These are phyloP conservation scores for Phanerochaete carnosa DNA, from an alignment of 768 basidiomycete genomes.

Conservation along the genomic window DNA sequence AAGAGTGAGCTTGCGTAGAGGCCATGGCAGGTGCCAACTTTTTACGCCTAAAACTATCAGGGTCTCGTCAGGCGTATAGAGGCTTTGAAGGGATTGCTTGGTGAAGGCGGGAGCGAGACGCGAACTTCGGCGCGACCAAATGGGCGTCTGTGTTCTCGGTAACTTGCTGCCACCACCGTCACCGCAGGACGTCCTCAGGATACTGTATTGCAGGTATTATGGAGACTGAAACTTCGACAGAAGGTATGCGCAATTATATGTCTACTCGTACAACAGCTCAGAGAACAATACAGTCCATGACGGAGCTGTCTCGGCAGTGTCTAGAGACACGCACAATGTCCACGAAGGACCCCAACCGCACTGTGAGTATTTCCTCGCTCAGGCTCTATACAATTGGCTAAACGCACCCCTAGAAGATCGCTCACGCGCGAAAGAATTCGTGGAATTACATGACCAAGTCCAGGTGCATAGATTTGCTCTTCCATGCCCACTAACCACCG, in stretches of 20 bases:
- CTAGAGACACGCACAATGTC: neutral
- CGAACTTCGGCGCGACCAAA: neutral
- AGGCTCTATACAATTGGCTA: neutral
- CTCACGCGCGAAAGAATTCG: conserved; percentile 55
- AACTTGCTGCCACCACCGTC: neutral
- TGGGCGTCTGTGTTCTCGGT: neutral
- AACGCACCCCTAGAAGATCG: conserved; percentile 19
- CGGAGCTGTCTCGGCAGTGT: neutral
- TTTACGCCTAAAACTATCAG: neutral
- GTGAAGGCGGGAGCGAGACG: neutral
- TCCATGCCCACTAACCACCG: neutral
- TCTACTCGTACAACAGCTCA: neutral
- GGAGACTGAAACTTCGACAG: neutral
- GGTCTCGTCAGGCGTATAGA: neutral
- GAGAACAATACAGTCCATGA: neutral
- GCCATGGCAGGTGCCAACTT: neutral
- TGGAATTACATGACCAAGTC: conserved; percentile 90
- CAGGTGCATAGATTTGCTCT: conserved; percentile 43
- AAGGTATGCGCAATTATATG: neutral
- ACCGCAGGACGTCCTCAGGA: neutral
- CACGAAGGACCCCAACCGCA: neutral
- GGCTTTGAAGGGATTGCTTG: neutral
- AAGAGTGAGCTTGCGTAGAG: conserved; percentile 42
- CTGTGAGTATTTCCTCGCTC: neutral
- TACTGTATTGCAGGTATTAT: neutral